Base-by-base conservation (phyloP, 306 rosid genomes). In the Senna siamea region DNA sequence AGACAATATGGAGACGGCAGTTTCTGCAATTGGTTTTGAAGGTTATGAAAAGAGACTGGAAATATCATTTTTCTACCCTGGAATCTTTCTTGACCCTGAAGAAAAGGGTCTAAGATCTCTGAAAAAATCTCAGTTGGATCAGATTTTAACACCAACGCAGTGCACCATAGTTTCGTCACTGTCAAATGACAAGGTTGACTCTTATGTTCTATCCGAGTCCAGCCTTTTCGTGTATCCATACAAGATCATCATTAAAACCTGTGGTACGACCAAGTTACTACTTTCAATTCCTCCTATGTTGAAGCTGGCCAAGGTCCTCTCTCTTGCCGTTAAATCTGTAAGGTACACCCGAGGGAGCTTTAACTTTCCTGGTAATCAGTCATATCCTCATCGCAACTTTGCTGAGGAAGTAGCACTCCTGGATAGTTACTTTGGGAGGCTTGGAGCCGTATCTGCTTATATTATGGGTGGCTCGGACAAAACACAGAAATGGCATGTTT, bases 61-160 rank as follows among this genome's bases (percentile, higher is more conserved):
- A 11, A 54, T 54, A 8, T 20, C 59, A 30, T 20, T 54, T 22
- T 54, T 54, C 59, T 14, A 22, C 30, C 59, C 59, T 7, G 59
- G 59, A 54, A 22, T 54, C 59, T 54, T 54, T 54, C 34, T 22
- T 54, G 59, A 54, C 59, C 59, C 59, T 54, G 59, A 54, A 54
- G 59, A 26, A 10, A 20, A 22, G 59, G 59, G 59, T 54, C 34
- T 54, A 19, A 54, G 59, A 54, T 9, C 59, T 54, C 34, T 54
- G 15, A 54, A 32, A 22, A 54, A 54, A 54, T 54, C 59, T 13
- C 15, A 54, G 15, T 20, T 54, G 5, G 59, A 54, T 54, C 32
- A 54, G 59, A 54, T 54, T 20, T 54, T 54, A 54, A 13, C 59
- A 54, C 59, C 59, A 54, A 32, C 59, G 2, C 15, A 54, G 15